Evolutionary conservation across 805 yeast genomes (phyloP), one percentile per base, ranked within the genome.

Genomic region (Barnettozyma wickerhamii): DNA sequence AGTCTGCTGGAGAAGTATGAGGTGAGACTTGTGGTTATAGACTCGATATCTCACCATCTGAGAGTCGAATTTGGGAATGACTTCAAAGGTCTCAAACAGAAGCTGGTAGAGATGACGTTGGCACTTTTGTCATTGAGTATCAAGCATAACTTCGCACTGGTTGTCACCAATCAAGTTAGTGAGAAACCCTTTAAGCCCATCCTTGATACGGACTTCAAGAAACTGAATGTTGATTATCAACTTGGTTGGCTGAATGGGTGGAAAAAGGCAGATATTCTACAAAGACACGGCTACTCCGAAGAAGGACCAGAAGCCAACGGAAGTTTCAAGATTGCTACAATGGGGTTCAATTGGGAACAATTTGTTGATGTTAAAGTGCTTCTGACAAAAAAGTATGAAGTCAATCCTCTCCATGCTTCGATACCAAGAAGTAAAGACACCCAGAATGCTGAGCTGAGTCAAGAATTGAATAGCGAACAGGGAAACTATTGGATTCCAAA

Each of bases 21-120:
- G 6, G 66, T 81, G 3, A 81, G 74, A 32, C 53, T 84, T 21
- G 67, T 91, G 0, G 71, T 88, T 2, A 68, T 90, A 9, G 98
- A 91, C 60, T 84, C 95, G 26, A 76, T 90, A 4, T 79, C 91
- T 0, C 95, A 87, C 53, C 95, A 84, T 58, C 59, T 89, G 24
- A 65, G 95, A 42, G 79, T 79, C 1, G 87, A 81, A 47, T 55
- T 78, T 19, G 69, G 62, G 31, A 64, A 68, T 24, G 43, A 43
- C 59, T 71, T 15, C 60, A 62, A 33, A 62, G 66, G 40, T 70
- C 75, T 45, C 62, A 68, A 38, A 53, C 61, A 37, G 72, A 75
- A 47, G 52, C 74, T 17, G 61, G 64, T 30, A 21, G 62, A 60
- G 27, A 51, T 77, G 26, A 74, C 77, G 10, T 64, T 64, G 14